Base-by-base conservation (phyloP, 208 protist genomes). In the Borovskyia barvae region DNA sequence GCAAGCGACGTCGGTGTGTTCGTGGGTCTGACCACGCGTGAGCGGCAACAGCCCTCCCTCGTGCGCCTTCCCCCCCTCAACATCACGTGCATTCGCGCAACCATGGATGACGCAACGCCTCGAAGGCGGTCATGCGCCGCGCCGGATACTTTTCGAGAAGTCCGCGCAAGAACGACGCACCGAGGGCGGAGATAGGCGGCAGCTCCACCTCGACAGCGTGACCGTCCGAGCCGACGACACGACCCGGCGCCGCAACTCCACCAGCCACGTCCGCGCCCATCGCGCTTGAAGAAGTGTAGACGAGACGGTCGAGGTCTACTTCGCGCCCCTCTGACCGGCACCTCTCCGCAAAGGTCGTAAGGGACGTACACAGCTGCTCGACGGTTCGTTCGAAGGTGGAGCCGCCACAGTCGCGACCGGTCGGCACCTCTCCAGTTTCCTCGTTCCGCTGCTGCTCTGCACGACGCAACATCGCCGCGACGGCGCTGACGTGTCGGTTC, bases 31-130 rank as follows among this genome's bases (percentile, higher is more conserved):
- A n/a, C n/a, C n/a, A n/a, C n/a, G n/a, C n/a, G n/a, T n/a, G n/a
- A n/a, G n/a, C n/a, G n/a, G n/a, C n/a, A n/a, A n/a, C n/a, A n/a
- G n/a, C n/a, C n/a, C n/a, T n/a, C n/a, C n/a, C n/a, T n/a, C n/a
- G n/a, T n/a, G n/a, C n/a, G n/a, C n/a, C n/a, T n/a, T n/a, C n/a
- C n/a, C n/a, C n/a, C n/a, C n/a, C n/a, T n/a, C n/a, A n/a, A n/a
- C n/a, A n/a, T 29, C 26, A 28, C 36, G 67, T 53, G 28, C 67
- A 75, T 24, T 80, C 73, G 24, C 73, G 66, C 61, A 87, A 36
- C 80, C 80, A 87, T 49, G 84, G 87, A 56, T 94, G 87, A 35
- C 46, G 51, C 49, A 92, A 48, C 20, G 87, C 87, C 42, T 84
- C 73, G 33, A 84, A 69, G 0, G 87, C 81, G 5, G 82, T 88